Percentiles rank a stretch among this genome's conserved stretches.
Evolutionary conservation across 768 basidiomycete species (phyloP).

Genomic region (Gyrodon lividus): DNA sequence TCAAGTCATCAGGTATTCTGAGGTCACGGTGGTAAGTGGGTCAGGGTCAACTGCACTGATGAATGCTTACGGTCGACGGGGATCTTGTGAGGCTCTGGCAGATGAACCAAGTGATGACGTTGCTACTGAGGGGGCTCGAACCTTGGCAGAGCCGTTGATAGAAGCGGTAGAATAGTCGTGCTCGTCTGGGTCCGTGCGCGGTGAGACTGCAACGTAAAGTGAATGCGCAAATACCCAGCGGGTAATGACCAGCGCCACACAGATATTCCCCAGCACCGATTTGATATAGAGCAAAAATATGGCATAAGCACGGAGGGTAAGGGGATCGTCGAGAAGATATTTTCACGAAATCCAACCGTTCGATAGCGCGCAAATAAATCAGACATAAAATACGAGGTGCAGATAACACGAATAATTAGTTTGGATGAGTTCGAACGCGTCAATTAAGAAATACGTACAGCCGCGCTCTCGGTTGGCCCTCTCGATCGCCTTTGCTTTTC

Average conservation of each 20-base stretch:
- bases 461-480: constrained; percentile 73
- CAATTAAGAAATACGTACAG: constrained; percentile 52
- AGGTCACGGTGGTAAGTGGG: not conserved
- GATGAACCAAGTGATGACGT: constrained; percentile 46
- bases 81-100: constrained; percentile 55
- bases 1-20: constrained; percentile 49
- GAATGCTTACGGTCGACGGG: constrained; percentile 55
- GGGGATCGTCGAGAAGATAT: not conserved
- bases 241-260: constrained; percentile 12
- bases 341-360: constrained; percentile 13
- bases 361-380: constrained; percentile 5
- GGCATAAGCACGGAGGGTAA: not conserved
- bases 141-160: constrained; percentile 40
- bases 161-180: constrained; percentile 30
- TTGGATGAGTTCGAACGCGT: constrained; percentile 10
- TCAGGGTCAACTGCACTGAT: constrained; percentile 16
- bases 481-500: constrained; percentile 68
- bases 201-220: constrained; percentile 39
- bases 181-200: constrained; percentile 53
- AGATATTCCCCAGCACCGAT: constrained; percentile 13
- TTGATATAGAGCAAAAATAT: not conserved
- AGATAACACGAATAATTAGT: constrained; percentile 18
- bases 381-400: not conserved
- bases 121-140: constrained; percentile 48
- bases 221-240: constrained; percentile 1